Base-by-base conservation (phyloP, 805 yeast species). In the Tetrapisispora pingtungensis region DNA sequence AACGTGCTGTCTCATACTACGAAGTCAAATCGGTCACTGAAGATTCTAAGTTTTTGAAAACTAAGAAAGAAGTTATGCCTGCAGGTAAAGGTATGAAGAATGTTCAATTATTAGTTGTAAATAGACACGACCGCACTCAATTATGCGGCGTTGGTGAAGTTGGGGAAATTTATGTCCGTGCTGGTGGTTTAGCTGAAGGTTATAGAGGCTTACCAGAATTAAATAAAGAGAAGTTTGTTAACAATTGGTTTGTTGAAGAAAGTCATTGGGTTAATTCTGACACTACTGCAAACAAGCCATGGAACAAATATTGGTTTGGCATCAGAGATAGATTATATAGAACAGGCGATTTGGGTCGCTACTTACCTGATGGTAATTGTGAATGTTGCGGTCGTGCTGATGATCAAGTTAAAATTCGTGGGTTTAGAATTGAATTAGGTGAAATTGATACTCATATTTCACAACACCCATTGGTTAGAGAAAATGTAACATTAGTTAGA, bases 361-460 rank as follows among this genome's bases (percentile, higher is more conserved):
- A 94, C 62, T 70, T 89, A 47, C 97, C 97, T 7, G 96, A 89
- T 59, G 99, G 98, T 46, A 86, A 93, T 68, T 88, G 93, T 55
- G 99, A 93, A 70, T 90, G 97, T 65, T 84, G 95, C 62, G 99
- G 99, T 47, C 79, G 99, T 64, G 98, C 98, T 24, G 99, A 93
- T 68, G 97, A 90, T 62, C 99, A 93, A 66, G 96, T 93, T 49
- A 93, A 93, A 66, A 93, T 93, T 53, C 80, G 99, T 69, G 99
- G 99, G 1, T 94, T 93, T 78, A 79, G 99, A 68, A 94, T 93
- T 51, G 99, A 93, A 68, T 73, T 93, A 45, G 99, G 99, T 48
- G 99, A 93, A 67, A 94, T 93, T 60, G 97, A 93, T 64, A 93
- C 98, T 14, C 96, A 93, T 61, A 77, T 93, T 49, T 88, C 97